A percentile compares a stretch with the other conserved stretches of the same genome.
Conservation (phyloP, 305 asterid species). For the Coffea humblotiana region DNA sequence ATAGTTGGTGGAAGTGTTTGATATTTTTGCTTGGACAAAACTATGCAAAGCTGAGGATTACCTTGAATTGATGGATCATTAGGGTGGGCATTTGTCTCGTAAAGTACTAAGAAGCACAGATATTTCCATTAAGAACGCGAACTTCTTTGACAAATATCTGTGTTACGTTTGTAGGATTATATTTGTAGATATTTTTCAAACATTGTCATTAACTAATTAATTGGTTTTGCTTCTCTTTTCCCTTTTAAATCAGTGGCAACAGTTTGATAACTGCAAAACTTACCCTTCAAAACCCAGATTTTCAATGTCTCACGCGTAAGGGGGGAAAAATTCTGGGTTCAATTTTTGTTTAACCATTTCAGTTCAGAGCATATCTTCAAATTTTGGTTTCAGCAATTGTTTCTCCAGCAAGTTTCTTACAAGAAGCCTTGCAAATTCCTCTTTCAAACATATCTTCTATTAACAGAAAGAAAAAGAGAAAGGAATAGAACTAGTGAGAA, state of each 20-base stretch:
- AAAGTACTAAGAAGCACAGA: not conserved
- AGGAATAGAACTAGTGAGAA: no score
- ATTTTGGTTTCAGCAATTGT: not conserved
- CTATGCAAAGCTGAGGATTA: not conserved
- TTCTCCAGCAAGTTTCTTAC: no score
- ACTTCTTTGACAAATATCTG: not conserved
- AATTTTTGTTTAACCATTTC: not conserved
- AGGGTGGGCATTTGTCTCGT: not conserved
- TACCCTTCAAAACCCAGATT: not conserved
- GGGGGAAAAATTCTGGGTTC: not conserved
- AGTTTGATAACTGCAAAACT: not conserved
- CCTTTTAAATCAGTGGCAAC: not conserved
- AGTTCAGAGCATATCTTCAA: not conserved
- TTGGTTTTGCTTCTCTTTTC: not conserved
- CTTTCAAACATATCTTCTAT: no score
- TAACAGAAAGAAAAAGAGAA: not conserved
- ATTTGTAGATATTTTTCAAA: not conserved
- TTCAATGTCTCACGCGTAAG: not conserved
- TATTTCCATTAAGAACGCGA: not conserved
- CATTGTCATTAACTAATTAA: not conserved
- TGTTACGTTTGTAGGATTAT: not conserved
- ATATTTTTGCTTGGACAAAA: not conserved
- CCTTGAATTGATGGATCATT: not conserved
- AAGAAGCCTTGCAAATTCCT: not conserved
- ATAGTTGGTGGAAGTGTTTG: not conserved